phyloP scores from a whole-genome alignment of 1,284 basidiomycete genomes.

The Tilletia caries region DNA sequence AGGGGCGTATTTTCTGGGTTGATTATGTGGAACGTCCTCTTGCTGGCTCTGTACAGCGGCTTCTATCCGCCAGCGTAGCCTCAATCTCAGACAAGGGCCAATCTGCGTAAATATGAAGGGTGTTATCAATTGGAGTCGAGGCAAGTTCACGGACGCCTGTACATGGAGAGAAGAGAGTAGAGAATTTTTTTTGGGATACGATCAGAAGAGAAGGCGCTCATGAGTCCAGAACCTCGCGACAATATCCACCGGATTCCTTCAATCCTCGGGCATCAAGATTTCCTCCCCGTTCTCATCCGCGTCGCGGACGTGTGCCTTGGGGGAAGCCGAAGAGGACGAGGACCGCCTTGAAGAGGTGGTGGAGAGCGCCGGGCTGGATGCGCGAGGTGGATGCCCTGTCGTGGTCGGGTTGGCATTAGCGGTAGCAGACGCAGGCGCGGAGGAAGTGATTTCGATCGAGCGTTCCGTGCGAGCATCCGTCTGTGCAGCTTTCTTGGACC shows the following conservation, averaged over 20 bases:
- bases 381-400: not conserved
- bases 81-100: too few species aligned
- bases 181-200: too few species aligned
- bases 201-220: too few species aligned
- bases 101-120: too few species aligned
- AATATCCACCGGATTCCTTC: too few species aligned
- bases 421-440: not conserved
- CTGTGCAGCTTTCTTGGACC: not conserved
- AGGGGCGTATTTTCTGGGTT: slow-evolving; percentile 65
- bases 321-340: not conserved
- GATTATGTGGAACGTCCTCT: slow-evolving; percentile 67
- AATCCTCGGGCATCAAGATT: not conserved
- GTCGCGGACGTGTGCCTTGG: slow-evolving; percentile 8
- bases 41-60: slow-evolving; percentile 74
- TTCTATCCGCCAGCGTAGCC: slow-evolving; percentile 88
- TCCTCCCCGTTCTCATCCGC: slow-evolving; percentile 11
- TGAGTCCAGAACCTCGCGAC: too few species aligned
- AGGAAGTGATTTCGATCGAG: too few species aligned
- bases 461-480: too few species aligned
- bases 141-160: too few species aligned
- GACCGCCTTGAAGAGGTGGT: not conserved
- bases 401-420: not conserved
- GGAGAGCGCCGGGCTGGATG: not conserved
- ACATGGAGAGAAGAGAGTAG: too few species aligned
- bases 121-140: too few species aligned